Conservation (phyloP, 164 flowering plant species). For the Liquidambar formosana region DNA sequence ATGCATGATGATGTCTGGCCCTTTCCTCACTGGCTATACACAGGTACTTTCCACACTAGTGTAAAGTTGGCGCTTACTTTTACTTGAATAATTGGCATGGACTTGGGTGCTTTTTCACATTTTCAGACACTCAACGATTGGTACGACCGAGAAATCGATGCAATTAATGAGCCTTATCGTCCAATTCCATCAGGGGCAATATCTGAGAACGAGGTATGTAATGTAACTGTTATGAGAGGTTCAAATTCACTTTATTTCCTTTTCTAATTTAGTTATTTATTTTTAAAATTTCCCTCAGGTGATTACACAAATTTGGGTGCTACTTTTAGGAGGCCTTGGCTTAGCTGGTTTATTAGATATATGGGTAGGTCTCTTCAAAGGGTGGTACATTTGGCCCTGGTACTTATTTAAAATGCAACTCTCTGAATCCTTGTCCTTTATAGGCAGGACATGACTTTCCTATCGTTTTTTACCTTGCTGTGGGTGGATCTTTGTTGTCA, state of each 20-base stretch:
- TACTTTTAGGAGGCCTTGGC: constrained; percentile 86
- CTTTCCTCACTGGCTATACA: constrained; percentile 89
- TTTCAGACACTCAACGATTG: constrained; percentile 88
- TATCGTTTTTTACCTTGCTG: constrained; percentile 75
- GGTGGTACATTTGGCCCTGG: too few relatives aligned
- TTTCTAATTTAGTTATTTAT: not conserved
- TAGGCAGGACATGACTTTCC: constrained; percentile 94
- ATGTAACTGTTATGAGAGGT: too few relatives aligned
- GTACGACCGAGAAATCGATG: constrained; percentile 96
- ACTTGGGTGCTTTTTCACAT: constrained; percentile 8
- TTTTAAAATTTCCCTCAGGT: constrained; percentile 46
- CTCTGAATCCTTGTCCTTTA: constrained; percentile 18
- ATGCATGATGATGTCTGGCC: constrained; percentile 96
- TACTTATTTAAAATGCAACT: not conserved
- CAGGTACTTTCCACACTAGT: constrained; percentile 49
- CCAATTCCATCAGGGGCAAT: constrained; percentile 98
- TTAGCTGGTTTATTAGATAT: constrained; percentile 77
- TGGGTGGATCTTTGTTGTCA: constrained; percentile 89
- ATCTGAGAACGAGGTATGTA: constrained; percentile 76
- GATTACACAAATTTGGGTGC: constrained; percentile 84
- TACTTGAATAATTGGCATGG: constrained; percentile 1
- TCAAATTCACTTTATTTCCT: too few relatives aligned
- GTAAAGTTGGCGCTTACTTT: constrained; percentile 1
- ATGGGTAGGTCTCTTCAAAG: constrained; percentile 61
- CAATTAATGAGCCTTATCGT: constrained; percentile 96